Percentiles rank a stretch among this genome's conserved stretches.
Conservation (phyloP, 2,329 filamentous ascomycete genomes). For the Neoarthrinium moseri region DNA sequence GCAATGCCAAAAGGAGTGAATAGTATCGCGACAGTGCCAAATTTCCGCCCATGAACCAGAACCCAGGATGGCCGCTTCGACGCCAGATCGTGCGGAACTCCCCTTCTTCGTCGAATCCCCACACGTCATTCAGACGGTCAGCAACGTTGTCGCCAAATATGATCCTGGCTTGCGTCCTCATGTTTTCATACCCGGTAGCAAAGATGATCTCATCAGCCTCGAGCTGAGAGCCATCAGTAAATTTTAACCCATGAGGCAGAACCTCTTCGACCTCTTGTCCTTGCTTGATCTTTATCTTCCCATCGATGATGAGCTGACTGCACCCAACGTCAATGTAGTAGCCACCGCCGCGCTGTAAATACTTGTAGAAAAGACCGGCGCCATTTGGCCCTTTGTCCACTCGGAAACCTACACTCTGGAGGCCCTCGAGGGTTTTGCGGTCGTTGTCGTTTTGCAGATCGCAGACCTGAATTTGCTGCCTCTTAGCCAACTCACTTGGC, state of each 20-base stretch:
- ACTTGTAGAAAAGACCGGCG: slow-evolving; percentile 56
- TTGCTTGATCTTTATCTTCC: slow-evolving; percentile 54
- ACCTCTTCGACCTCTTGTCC: slow-evolving; percentile 49
- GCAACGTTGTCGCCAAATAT: slow-evolving; percentile 63
- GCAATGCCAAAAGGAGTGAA: slow-evolving; percentile 44
- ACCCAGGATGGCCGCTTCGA: slow-evolving; percentile 44
- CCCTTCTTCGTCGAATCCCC: slow-evolving; percentile 58
- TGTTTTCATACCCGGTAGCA: slow-evolving; percentile 62
- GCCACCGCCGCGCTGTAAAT: slow-evolving; percentile 59
- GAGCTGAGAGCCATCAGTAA: slow-evolving; percentile 48
- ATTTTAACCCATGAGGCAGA: slow-evolving; percentile 33
- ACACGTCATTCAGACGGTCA: slow-evolving; percentile 56
- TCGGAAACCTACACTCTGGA: slow-evolving; percentile 56
- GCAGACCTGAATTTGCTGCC: slow-evolving; percentile 48
- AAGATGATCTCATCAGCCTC: slow-evolving; percentile 57
- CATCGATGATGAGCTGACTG: slow-evolving; percentile 52
- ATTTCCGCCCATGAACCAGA: slow-evolving; percentile 54
- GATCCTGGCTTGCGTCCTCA: slow-evolving; percentile 60
- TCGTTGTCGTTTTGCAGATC: slow-evolving; percentile 33
- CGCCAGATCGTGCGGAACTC: slow-evolving; percentile 51
- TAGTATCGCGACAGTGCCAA: slow-evolving; percentile 45
- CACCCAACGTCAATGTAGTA: slow-evolving; percentile 60
- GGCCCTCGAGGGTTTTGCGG: slow-evolving; percentile 40
- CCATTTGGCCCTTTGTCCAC: slow-evolving; percentile 55
- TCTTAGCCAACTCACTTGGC: slow-evolving; percentile 60